Evolutionary conservation across 768 basidiomycete species (phyloP), one percentile per base, ranked within the genome.

Genomic region (Auricularia auricula-judae): DNA sequence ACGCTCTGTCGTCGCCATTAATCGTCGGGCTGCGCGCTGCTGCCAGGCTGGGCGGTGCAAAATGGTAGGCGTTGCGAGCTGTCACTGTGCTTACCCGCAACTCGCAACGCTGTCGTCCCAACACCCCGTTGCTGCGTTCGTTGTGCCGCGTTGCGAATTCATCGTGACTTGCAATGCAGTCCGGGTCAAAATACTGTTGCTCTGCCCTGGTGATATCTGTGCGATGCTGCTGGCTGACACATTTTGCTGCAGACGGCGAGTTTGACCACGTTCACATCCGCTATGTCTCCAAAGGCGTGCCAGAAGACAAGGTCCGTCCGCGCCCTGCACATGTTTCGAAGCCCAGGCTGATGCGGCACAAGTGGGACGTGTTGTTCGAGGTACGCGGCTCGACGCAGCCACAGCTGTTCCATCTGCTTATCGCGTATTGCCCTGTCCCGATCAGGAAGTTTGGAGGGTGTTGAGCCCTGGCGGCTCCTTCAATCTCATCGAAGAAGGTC

Each of bases 241-340:
- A 10, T 1, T 21, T 1, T 5, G 16, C 23, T 10, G 4, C 29
- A 16, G 89, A 91, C 63, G 88, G 91, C 66, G 84, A 87, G 68
- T 91, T 91, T 66, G 89, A 91, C 72, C 84, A 88, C 72, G 84
- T 91, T n/a, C 87, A 87, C 70, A 77, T 87, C 67, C 87, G 87
- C 69, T 81, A 87, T 5, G 83, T 91, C 58, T 84, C 86, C 1
- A 79, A 86, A 29, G 88, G 88, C 44, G 85, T 91, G 51, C 89
- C 89, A 14, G 88, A 90, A 69, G 80, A 89, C 71, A 86, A 85
- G 77, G 87, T 87, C 34, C 66, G 56, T 65, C 66, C 42, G 16
- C 68, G 34, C 4, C 53, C 63, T 39, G 34, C 58, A 43, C 54
- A 59, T 34, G 39, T 14, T 7, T 14, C 39, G 12, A 7, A 42